Percentiles rank a stretch among this genome's conserved stretches.
These are phyloP conservation scores for Parasitella parasitica DNA, from an alignment of 371 early-diverging fungal genomes.

Conservation along the genomic window DNA sequence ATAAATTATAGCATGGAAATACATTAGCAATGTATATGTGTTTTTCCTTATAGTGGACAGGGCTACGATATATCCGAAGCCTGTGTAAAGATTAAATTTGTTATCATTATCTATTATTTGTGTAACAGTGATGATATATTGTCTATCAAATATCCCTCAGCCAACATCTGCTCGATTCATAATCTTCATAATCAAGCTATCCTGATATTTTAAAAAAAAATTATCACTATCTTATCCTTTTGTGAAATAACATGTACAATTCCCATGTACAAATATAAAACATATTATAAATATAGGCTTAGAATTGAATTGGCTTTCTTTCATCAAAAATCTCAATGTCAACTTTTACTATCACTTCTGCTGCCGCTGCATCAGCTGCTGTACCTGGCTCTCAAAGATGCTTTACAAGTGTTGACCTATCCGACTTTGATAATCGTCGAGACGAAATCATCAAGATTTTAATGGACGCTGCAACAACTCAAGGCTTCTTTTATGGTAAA, in stretches of 20 bases:
- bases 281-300: background rate
- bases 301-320: background rate
- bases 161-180: background rate
- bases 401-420: slow-evolving; percentile 20
- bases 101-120: slow-evolving; percentile 2
- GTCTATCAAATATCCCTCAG: background rate
- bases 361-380: slow-evolving; percentile 20
- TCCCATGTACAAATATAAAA: background rate
- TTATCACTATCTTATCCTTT: background rate
- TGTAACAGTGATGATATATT: background rate
- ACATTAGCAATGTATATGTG: too few relatives aligned
- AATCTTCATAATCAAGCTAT: background rate
- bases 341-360: background rate
- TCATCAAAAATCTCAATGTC: background rate
- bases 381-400: slow-evolving; percentile 13
- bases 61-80: too few relatives aligned
- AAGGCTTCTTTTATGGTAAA: slow-evolving; percentile 30
- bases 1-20: too few relatives aligned
- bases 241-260: background rate
- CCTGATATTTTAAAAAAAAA: too few relatives aligned
- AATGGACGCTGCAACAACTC: slow-evolving; percentile 20
- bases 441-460: slow-evolving; percentile 17
- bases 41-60: too few relatives aligned
- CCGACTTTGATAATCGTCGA: slow-evolving; percentile 24
- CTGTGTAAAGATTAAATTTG: too few relatives aligned